phyloP scores from a whole-genome alignment of 352 stramenopile species.

The Phytophthora aleatoria region DNA sequence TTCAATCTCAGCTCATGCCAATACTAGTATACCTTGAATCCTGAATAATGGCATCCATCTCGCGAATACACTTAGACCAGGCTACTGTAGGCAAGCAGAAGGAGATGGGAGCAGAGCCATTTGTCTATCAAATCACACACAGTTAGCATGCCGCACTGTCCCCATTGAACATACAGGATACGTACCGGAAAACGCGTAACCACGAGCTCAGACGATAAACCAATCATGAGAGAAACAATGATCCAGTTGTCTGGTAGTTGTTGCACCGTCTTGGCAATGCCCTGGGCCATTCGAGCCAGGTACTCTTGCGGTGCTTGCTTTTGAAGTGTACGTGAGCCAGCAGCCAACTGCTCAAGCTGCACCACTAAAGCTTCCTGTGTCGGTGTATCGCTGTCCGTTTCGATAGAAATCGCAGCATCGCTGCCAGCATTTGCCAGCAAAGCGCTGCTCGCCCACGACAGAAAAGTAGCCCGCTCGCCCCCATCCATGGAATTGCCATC shows the following conservation, averaged over 20 bases:
- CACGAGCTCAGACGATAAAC: conserved; percentile 50
- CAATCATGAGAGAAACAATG: conserved; percentile 48
- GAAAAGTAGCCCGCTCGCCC: conserved; percentile 13
- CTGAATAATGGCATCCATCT: conserved; percentile 58
- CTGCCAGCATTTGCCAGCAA: conserved; percentile 45
- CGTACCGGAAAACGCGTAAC: conserved; percentile 49
- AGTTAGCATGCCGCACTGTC: conserved; percentile 10
- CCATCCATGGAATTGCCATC: conserved; percentile 11
- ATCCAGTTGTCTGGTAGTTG: conserved; percentile 48
- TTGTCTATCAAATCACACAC: conserved; percentile 40
- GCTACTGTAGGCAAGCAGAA: conserved; percentile 51
- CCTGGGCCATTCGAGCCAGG: conserved; percentile 25
- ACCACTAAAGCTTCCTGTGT: conserved; percentile 21
- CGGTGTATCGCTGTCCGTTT: conserved; percentile 10
- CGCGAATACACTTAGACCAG: conserved; percentile 47
- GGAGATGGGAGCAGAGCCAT: conserved; percentile 42
- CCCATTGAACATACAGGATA: background rate
- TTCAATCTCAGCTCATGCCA: background rate
- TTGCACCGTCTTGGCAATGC: conserved; percentile 28
- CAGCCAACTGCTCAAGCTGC: conserved; percentile 29
- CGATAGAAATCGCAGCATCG: conserved; percentile 10
- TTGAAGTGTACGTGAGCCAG: conserved; percentile 5
- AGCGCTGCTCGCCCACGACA: conserved; percentile 43
- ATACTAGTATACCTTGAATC: conserved; percentile 53
- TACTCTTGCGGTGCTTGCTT: conserved; percentile 2